Percentiles rank a stretch among this genome's conserved stretches.
phyloP scores from a whole-genome alignment of 2,329 filamentous ascomycete species.

The Periconia digitata region DNA sequence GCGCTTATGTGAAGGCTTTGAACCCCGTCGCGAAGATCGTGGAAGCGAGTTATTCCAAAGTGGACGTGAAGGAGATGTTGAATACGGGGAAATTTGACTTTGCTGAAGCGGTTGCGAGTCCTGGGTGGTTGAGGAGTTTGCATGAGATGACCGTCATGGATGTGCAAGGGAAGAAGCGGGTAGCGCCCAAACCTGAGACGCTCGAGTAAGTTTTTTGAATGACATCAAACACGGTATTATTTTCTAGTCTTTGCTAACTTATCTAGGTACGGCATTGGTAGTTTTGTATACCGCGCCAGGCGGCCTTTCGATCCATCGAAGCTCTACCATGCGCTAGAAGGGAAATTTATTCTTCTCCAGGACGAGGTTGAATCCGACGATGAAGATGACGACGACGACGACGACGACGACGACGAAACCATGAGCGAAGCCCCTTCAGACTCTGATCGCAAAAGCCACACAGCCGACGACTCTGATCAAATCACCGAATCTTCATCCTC shows the following conservation, averaged over 20 bases:
- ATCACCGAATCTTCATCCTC: constrained; percentile 9
- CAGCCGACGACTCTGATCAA: constrained; percentile 12
- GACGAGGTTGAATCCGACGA: constrained; percentile 39
- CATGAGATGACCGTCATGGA: constrained; percentile 67
- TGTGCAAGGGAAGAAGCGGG: constrained; percentile 55
- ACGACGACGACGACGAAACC: constrained; percentile 29
- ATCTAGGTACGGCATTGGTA: constrained; percentile 65
- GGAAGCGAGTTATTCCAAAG: constrained; percentile 59
- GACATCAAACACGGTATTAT: too few species aligned
- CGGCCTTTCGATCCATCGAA: constrained; percentile 46
- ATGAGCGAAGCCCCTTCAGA: constrained; percentile 11
- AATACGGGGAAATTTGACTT: constrained; percentile 68
- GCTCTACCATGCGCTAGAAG: constrained; percentile 44
- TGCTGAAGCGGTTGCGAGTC: constrained; percentile 63
- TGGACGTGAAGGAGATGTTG: constrained; percentile 65
- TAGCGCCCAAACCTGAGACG: constrained; percentile 70
- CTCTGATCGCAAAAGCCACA: constrained; percentile 11
- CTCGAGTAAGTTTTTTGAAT: constrained; percentile 59
- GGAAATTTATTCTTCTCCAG: constrained; percentile 48
- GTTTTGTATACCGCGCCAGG: constrained; percentile 67
- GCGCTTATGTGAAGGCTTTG: constrained; percentile 59
- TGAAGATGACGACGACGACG: constrained; percentile 32
- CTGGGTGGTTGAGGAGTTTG: constrained; percentile 70
- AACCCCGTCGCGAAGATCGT: constrained; percentile 69
- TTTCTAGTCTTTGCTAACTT: too few species aligned